A percentile compares a stretch with the other conserved stretches of the same genome.
Evolutionary conservation across 129 eudicot species (phyloP).

Genomic region (Artemisia argyi): DNA sequence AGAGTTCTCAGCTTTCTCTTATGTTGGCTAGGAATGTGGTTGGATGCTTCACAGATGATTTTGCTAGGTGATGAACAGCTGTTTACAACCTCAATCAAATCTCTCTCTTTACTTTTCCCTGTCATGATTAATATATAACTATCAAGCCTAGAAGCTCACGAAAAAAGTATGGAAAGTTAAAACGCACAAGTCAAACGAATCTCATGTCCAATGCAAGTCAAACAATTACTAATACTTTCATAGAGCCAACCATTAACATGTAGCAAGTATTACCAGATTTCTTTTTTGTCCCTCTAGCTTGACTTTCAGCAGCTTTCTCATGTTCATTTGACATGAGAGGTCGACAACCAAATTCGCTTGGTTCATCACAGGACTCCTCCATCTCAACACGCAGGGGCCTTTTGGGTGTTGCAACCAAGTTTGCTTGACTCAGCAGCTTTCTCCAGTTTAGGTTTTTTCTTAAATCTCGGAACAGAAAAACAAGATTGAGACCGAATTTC

Average conservation of each 20-base stretch:
- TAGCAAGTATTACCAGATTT: slow-evolving; percentile 59
- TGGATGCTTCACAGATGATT: slow-evolving; percentile 45
- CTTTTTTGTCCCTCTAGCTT: slow-evolving; percentile 60
- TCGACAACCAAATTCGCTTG: too few relatives aligned
- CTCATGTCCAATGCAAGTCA: neutral
- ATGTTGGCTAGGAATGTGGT: slow-evolving; percentile 71
- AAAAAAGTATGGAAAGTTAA: neutral
- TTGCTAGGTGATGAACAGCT: slow-evolving; percentile 55
- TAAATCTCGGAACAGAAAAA: too few relatives aligned
- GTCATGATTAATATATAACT: slow-evolving; percentile 9
- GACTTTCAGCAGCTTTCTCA: slow-evolving; percentile 39
- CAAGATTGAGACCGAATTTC: too few relatives aligned
- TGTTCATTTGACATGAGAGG: neutral
- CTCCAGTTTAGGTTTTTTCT: too few relatives aligned
- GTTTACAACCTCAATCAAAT: slow-evolving; percentile 46
- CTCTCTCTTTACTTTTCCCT: slow-evolving; percentile 72
- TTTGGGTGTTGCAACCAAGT: too few relatives aligned
- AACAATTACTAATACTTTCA: neutral
- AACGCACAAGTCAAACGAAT: neutral
- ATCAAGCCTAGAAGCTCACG: too few relatives aligned
- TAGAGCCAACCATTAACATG: neutral
- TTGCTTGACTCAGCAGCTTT: too few relatives aligned
- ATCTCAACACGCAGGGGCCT: too few relatives aligned
- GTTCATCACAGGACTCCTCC: too few relatives aligned
- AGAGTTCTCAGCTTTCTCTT: slow-evolving; percentile 92